Conservation (phyloP, 345 rosid species). For the Dimocarpus longan region DNA sequence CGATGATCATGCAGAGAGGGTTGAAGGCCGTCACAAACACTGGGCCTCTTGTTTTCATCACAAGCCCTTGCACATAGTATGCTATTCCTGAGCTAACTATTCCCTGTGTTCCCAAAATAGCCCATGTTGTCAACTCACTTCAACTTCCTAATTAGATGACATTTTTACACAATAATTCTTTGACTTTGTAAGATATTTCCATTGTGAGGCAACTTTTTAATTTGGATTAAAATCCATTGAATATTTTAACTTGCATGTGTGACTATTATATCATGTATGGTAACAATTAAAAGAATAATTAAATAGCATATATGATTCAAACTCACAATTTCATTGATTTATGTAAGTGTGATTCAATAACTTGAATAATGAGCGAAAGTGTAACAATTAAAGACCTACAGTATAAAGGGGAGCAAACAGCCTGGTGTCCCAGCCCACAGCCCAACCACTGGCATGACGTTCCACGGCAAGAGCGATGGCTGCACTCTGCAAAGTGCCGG, state of each 20-base stretch:
- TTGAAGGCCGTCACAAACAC: conserved; percentile 82
- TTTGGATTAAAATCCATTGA: too few relatives aligned
- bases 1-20: conserved; percentile 78
- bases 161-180: too few relatives aligned
- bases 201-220: too few relatives aligned
- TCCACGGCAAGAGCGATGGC: conserved; percentile 50
- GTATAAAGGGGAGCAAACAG: conserved; percentile 71
- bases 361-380: too few relatives aligned
- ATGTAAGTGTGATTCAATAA: too few relatives aligned
- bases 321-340: too few relatives aligned
- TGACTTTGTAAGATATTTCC: too few relatives aligned
- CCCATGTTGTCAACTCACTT: too few relatives aligned
- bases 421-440: conserved; percentile 68
- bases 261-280: too few relatives aligned
- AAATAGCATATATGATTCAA: too few relatives aligned
- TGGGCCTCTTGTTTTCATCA: conserved; percentile 72
- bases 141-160: too few relatives aligned
- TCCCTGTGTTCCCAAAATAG: conserved; percentile 36
- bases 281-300: too few relatives aligned
- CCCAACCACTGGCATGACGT: conserved; percentile 58
- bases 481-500: conserved; percentile 62
- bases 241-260: neutral
- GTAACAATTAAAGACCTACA: neutral
- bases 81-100: conserved; percentile 69
- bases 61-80: conserved; percentile 78